A percentile compares a stretch with the other conserved stretches of the same genome.
These are phyloP conservation scores for Sorghum bicolor DNA, from an alignment of 176 grass and related monocot species.

Conservation along the genomic window Sorghum_bicolor_NCBIv3 NC_012872.2:68641501-68642000, in stretches of 20 bases:
- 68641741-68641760: not conserved
- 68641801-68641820: not conserved
- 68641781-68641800: not conserved
- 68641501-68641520: slow-evolving; percentile 78
- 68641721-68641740: slow-evolving; percentile 86
- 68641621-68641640: slow-evolving; percentile 76
- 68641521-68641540: slow-evolving; percentile 91
- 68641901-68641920: too few relatives aligned
- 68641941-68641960: too few relatives aligned
- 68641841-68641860: not conserved
- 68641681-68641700: slow-evolving; percentile 90
- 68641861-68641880: too few relatives aligned
- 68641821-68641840: not conserved
- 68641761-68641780: not conserved
- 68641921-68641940: too few relatives aligned
- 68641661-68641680: slow-evolving; percentile 97
- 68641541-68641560: slow-evolving; percentile 97
- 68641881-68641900: too few relatives aligned
- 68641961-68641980: too few relatives aligned
- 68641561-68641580: slow-evolving; percentile 79
- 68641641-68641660: slow-evolving; percentile 88
- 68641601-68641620: slow-evolving; percentile 94
- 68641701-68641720: slow-evolving; percentile 93
- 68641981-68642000: too few relatives aligned
- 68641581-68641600: slow-evolving; percentile 77